A percentile compares a stretch with the other conserved stretches of the same genome.
These are phyloP conservation scores for Nakazawaea ernobii DNA, from an alignment of 805 yeast species.

Conservation along the genomic window DNA sequence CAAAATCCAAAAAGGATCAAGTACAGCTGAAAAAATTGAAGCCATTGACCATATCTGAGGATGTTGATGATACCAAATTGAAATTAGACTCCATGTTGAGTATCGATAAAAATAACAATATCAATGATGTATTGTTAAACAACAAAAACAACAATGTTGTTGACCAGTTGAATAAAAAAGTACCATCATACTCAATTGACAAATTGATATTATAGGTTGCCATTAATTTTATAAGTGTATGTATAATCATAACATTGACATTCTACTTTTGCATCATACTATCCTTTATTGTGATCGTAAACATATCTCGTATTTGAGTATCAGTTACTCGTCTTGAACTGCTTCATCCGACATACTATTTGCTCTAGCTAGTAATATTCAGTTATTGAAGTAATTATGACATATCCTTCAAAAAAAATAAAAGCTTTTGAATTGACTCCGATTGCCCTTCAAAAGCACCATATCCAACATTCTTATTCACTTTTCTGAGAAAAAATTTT, in stretches of 20 bases:
- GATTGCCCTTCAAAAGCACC: too few relatives aligned
- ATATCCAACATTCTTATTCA: too few relatives aligned
- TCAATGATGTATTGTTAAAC: conserved; percentile 12
- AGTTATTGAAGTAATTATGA: too few relatives aligned
- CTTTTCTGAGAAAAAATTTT: too few relatives aligned
- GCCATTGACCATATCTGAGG: conserved; percentile 18
- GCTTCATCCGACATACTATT: too few relatives aligned
- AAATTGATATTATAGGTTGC: conserved; percentile 30
- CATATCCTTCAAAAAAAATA: too few relatives aligned
- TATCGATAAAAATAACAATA: conserved; percentile 15
- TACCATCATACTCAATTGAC: conserved; percentile 54
- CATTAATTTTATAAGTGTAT: not conserved
- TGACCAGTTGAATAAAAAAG: conserved; percentile 32
- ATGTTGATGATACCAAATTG: conserved; percentile 10
- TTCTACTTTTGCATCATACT: not conserved
- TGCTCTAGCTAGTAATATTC: too few relatives aligned
- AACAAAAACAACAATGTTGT: conserved; percentile 24
- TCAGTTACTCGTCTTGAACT: too few relatives aligned
- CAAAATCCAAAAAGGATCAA: conserved; percentile 4
- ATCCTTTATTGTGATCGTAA: too few relatives aligned
- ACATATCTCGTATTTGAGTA: too few relatives aligned
- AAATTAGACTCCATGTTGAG: conserved; percentile 19
- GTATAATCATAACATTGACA: not conserved
- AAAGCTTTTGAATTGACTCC: too few relatives aligned
- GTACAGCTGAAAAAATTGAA: conserved; percentile 2